phyloP scores from a whole-genome alignment of 2,329 filamentous ascomycete genomes.

The Penicillium rolfsii region DNA sequence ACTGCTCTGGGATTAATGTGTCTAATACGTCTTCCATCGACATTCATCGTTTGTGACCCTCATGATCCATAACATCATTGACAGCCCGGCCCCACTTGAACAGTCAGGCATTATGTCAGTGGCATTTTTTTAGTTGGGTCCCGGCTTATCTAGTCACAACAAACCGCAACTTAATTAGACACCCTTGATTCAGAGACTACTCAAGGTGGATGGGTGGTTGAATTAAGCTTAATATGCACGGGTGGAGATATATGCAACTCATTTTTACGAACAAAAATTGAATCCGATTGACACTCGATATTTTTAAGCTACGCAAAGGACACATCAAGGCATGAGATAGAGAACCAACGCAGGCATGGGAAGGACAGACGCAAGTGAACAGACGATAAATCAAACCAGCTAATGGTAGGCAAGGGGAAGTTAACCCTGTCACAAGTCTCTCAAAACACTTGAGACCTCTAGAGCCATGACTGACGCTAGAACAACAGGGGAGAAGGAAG shows the following conservation, averaged over 20 bases:
- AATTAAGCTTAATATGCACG: not conserved
- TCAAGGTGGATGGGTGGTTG: not conserved
- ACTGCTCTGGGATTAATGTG: not conserved
- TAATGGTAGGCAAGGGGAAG: not conserved
- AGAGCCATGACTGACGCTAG: not conserved
- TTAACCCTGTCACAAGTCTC: not conserved
- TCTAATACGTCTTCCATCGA: not conserved
- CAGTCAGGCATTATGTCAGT: conserved; percentile 11
- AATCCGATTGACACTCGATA: not conserved
- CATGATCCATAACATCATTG: conserved; percentile 22
- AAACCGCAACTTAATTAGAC: conserved; percentile 1
- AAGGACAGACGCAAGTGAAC: not conserved
- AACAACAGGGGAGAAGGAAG: not conserved
- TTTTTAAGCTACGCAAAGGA: not conserved
- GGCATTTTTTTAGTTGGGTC: conserved; percentile 4
- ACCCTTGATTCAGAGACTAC: not conserved
- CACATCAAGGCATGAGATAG: not conserved
- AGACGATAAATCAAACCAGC: not conserved
- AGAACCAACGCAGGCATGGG: not conserved
- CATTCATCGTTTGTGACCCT: not conserved
- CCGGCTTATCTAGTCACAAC: not conserved
- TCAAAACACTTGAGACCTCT: not conserved
- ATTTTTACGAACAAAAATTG: not conserved
- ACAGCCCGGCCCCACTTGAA: conserved; percentile 15
- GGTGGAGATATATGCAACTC: not conserved